These are phyloP conservation scores for Earliella scabrosa DNA, from an alignment of 1,284 basidiomycete species.

Conservation along the genomic window DNA sequence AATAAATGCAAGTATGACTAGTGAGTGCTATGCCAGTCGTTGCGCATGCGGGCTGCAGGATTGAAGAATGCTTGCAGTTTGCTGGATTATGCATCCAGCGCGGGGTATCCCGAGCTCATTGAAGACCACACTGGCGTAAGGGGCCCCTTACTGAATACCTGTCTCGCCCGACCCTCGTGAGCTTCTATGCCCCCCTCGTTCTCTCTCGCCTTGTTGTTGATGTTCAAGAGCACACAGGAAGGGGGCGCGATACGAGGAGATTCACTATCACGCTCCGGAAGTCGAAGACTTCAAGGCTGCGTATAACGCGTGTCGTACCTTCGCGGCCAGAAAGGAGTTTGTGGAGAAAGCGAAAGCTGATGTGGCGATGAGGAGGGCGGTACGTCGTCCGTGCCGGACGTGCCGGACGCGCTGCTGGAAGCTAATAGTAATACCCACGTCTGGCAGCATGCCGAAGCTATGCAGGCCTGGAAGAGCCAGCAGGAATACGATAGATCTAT, in stretches of 20 bases:
- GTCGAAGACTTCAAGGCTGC: background rate
- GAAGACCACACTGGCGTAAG: no score
- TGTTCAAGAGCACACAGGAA: no score
- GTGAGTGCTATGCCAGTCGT: background rate
- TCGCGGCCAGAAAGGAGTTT: background rate
- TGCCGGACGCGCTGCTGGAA: no score
- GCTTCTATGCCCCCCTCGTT: background rate
- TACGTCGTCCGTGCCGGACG: background rate
- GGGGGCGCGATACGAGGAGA: background rate
- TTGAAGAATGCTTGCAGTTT: background rate
- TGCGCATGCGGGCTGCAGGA: background rate
- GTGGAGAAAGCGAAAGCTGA: background rate
- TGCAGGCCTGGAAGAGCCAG: background rate
- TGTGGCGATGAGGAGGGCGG: background rate
- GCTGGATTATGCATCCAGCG: background rate
- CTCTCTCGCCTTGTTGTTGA: background rate
- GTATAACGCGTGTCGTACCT: background rate
- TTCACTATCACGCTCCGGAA: background rate
- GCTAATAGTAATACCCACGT: no score
- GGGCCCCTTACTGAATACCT: no score
- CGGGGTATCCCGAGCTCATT: background rate
- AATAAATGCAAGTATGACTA: slow-evolving; percentile 8
- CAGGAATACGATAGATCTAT: background rate
- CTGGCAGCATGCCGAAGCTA: background rate
- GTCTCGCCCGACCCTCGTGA: no score